Conservation (phyloP, 306 rosid genomes). For the Citrullus amarus region DNA sequence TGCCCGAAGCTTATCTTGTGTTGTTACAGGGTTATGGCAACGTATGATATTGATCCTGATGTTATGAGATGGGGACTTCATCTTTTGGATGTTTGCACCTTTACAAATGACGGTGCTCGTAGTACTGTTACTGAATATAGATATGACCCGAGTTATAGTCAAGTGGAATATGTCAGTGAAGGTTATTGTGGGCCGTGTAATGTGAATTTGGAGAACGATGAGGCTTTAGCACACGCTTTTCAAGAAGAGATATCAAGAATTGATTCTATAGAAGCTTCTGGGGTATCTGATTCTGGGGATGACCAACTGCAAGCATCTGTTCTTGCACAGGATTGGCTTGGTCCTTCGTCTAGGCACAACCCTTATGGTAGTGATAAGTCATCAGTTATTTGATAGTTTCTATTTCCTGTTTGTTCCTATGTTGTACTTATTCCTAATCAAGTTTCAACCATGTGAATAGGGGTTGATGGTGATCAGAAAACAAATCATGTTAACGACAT, state of each 20-base stretch:
- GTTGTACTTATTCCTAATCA: constrained; percentile 10
- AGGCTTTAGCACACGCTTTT: constrained; percentile 72
- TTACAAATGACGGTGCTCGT: constrained; percentile 37
- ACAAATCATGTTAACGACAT: constrained; percentile 14
- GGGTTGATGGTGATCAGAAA: constrained; percentile 27
- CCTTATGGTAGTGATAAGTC: constrained; percentile 25
- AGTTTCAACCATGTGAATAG: constrained; percentile 28
- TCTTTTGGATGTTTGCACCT: constrained; percentile 70
- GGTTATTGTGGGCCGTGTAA: constrained; percentile 38
- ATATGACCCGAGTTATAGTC: constrained; percentile 50
- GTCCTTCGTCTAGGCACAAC: constrained; percentile 32
- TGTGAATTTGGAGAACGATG: constrained; percentile 64
- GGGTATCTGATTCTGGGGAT: constrained; percentile 26
- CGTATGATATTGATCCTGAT: constrained; percentile 65
- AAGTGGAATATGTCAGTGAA: constrained; percentile 59
- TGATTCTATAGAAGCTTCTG: constrained; percentile 41
- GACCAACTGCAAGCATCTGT: constrained; percentile 41
- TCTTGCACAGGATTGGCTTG: constrained; percentile 61
- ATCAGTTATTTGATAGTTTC: constrained; percentile 8
- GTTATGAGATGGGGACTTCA: constrained; percentile 84
- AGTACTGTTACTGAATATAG: constrained; percentile 39
- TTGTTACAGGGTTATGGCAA: constrained; percentile 21
- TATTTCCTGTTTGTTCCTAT: neutral
- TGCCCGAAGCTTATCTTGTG: constrained; percentile 17
- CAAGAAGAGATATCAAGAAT: constrained; percentile 70